Base-by-base conservation (phyloP, 228 moss, liverwort and hornwort species). In the Sphagnum magellanicum region DNA sequence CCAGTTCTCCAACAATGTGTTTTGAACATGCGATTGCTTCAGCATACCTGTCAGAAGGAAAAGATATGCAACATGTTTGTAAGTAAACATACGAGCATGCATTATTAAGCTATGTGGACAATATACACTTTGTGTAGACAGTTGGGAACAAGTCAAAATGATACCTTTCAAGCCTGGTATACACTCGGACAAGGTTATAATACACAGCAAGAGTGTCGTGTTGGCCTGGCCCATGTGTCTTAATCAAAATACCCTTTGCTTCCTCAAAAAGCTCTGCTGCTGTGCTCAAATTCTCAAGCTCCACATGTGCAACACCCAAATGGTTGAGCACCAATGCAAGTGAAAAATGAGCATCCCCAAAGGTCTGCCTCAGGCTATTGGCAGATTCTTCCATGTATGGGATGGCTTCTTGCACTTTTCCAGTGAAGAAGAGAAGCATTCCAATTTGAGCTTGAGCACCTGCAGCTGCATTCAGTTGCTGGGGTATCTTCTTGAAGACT, bases 391-490 rank as follows among this genome's bases (percentile, higher is more conserved):
- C 91, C 86, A 97, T 75, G 48, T 79, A 90, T 10, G 90, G 76
- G 50, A 97, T 52, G 53, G 91, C 90, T 59, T 97, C 91, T 16
- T 77, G 70, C 49, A 84, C 91, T 78, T 90, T 93, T 65, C 97
- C 90, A 5, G 81, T 87, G 62, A 97, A 91, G 63, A 91, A 87
- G n/a, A 97, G 88, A 16, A 93, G 88, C 97, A 97, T 97, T 32
- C 97, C 97, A 53, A 97, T 91, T 77, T 97, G 97, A 70, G 97
- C 97, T 83, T 93, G 91, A 17, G 93, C 88, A 64, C 97, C 97
- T 61, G 91, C 93, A 63, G 86, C 79, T 48, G 97, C 88, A 68
- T 93, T 91, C 71, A 87, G 70, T 66, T 97, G 97, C 68, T 89
- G 73, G 4, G 97, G 93, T 76, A 97, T 78, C 17, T 75, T 80